A percentile compares a stretch with the other conserved stretches of the same genome.
Conservation (phyloP, 2,329 filamentous ascomycete species). For the Pseudogymnoascus sp. region DNA sequence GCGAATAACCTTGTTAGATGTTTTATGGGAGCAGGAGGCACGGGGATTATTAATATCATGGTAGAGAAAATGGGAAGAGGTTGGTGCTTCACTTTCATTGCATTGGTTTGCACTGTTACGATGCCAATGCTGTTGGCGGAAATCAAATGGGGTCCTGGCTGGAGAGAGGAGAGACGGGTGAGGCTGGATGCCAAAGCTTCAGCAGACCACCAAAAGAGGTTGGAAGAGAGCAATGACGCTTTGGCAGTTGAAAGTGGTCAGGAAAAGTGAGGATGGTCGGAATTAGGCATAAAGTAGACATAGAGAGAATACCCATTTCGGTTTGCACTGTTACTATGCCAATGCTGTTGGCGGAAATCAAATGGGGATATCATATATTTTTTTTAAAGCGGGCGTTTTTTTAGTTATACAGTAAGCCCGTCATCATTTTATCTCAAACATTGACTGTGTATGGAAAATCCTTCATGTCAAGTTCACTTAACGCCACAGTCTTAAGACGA, state of each 20-base stretch:
- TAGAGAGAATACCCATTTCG: slow-evolving; percentile 22
- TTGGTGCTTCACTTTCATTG: slow-evolving; percentile 36
- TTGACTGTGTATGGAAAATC: not conserved
- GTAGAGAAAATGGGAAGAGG: slow-evolving; percentile 14
- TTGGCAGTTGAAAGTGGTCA: not conserved
- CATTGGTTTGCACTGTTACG: slow-evolving; percentile 41
- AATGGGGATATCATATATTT: slow-evolving; percentile 30
- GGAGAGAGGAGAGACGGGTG: slow-evolving; percentile 44
- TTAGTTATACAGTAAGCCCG: not conserved
- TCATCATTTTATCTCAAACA: not conserved
- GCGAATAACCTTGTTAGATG: slow-evolving; percentile 11
- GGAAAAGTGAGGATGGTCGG: not conserved
- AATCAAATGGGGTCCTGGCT: slow-evolving; percentile 41
- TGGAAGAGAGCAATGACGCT: slow-evolving; percentile 3
- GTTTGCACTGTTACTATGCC: slow-evolving; percentile 44
- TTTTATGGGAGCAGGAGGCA: slow-evolving; percentile 6
- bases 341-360: slow-evolving; percentile 42
- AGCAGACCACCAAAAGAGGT: slow-evolving; percentile 25
- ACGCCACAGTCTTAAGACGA: not conserved
- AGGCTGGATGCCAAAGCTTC: slow-evolving; percentile 30
- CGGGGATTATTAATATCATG: slow-evolving; percentile 11
- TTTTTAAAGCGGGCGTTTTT: not conserved
- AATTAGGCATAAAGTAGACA: not conserved
- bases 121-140: slow-evolving; percentile 45
- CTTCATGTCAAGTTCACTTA: not conserved